A percentile compares a stretch with the other conserved stretches of the same genome.
phyloP scores from a whole-genome alignment of 2,329 filamentous ascomycete species.

The Grosmannia serpens region DNA sequence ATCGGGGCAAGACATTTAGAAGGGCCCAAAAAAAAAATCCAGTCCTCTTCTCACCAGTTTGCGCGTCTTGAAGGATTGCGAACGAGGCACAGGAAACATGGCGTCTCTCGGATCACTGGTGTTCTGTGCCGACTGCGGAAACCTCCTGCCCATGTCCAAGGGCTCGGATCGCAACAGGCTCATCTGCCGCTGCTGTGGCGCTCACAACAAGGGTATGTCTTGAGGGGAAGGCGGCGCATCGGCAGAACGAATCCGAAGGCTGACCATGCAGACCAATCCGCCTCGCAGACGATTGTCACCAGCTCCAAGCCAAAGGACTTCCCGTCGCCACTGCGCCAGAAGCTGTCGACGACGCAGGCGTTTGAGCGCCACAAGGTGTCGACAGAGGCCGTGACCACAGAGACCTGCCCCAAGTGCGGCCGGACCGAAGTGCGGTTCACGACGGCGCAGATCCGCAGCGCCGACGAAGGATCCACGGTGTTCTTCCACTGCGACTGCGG shows the following conservation, averaged over 20 bases:
- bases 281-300: constrained; percentile 66
- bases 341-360: constrained; percentile 76
- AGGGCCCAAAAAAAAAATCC: constrained; percentile 8
- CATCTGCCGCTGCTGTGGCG: constrained; percentile 75
- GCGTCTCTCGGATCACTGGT: constrained; percentile 81
- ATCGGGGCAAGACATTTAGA: background rate
- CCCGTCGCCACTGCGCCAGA: constrained; percentile 77
- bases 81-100: constrained; percentile 40
- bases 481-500: constrained; percentile 86
- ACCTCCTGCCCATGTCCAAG: constrained; percentile 71
- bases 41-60: background rate
- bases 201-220: constrained; percentile 64
- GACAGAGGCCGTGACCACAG: constrained; percentile 55
- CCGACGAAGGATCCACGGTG: constrained; percentile 88
- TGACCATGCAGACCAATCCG: constrained; percentile 42
- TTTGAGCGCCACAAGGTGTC: constrained; percentile 67
- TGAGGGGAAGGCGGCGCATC: background rate
- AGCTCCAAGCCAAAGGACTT: constrained; percentile 83
- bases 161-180: constrained; percentile 66
- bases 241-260: background rate
- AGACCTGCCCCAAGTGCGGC: constrained; percentile 72
- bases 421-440: constrained; percentile 74
- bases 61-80: background rate
- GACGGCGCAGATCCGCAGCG: constrained; percentile 75
- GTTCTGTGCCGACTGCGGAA: constrained; percentile 89